Percentiles rank a stretch among this genome's conserved stretches.
These are phyloP conservation scores for Sclerotinia glacialis DNA, from an alignment of 2,329 filamentous ascomycete species.

Conservation along the genomic window DNA sequence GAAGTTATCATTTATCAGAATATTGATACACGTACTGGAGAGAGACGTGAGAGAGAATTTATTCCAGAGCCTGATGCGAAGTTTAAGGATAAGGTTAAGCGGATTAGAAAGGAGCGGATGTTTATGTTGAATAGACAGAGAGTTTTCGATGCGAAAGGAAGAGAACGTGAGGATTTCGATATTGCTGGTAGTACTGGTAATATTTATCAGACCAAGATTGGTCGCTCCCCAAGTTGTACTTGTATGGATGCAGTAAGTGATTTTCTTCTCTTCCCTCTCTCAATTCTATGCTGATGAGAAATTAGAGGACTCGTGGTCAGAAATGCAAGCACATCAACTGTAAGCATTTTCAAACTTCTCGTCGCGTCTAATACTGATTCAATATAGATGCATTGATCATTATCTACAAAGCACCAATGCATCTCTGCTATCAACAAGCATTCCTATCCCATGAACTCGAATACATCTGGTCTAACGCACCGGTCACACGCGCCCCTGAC, in stretches of 20 bases:
- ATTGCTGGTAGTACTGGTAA: conserved; percentile 32
- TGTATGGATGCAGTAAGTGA: conserved; percentile 31
- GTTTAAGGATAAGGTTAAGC: conserved; percentile 28
- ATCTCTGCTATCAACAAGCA: conserved; percentile 28
- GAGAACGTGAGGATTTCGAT: conserved; percentile 24
- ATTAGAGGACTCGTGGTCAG: conserved; percentile 26
- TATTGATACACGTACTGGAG: conserved; percentile 19
- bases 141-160: conserved; percentile 20
- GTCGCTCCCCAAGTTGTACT: conserved; percentile 24
- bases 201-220: conserved; percentile 26
- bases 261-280: neutral
- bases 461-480: conserved; percentile 28
- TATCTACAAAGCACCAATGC: conserved; percentile 27
- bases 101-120: conserved; percentile 28
- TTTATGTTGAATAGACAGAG: conserved; percentile 30
- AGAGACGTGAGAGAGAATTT: conserved; percentile 26
- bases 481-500: conserved; percentile 25
- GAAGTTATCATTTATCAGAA: conserved; percentile 19
- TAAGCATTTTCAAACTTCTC: conserved; percentile 3
- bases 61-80: conserved; percentile 24
- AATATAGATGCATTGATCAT: conserved; percentile 27
- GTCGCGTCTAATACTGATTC: neutral
- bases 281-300: neutral
- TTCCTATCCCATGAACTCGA: conserved; percentile 27
- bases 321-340: conserved; percentile 32